Base-by-base conservation (phyloP, 2,329 filamentous ascomycete genomes). In the Colletotrichum karsti region DNA sequence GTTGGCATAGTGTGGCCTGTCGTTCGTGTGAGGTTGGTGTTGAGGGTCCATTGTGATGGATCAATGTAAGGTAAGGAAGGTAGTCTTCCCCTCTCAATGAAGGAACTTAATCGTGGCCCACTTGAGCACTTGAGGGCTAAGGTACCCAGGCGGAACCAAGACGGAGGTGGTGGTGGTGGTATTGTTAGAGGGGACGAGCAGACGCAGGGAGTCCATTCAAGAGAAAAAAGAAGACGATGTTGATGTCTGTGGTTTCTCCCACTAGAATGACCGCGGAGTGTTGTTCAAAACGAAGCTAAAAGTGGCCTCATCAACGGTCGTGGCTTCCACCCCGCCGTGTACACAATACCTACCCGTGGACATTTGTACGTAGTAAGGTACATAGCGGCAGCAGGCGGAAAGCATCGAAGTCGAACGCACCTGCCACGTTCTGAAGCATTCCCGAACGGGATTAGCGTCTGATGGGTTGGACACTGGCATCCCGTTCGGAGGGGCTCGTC, bases 371-470 rank as follows among this genome's bases (percentile, higher is more conserved):
- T n/a, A n/a, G 30, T 35, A 35, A 35, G 30, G 30, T 35, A 35
- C 7, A 12, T 35, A 20, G 39, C 15, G 5, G 39, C 37, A 57
- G 26, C 18, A 33, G 8, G 15, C 54, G 26, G 46, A 22, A 33
- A 33, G 57, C 57, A 51, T 60, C 57, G n/a, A 33, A 48, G 22
- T 58, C 53, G 53, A 68, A 65, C 60, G 65, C 60, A 64, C 60
- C 46, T 68, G 53, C 64, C 64, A 67, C 64, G 60, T 67, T 67
- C 65, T 65, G 53, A 37, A 54, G 53, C 60, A 68, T n/a, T 9
- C 53, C 53, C 7, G 30, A 54, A 58, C 4, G 12, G 46, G 53
- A 20, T n/a, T 68, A 68, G 65, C 61, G 65, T n/a, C n/a, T 13
- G 10, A 12, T 35, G 53, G 13, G 39, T 22, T 58, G 46, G 65